Evolutionary conservation across 306 rosid genomes (phyloP).

Genomic region (Astragalus glycyphyllos): DNA sequence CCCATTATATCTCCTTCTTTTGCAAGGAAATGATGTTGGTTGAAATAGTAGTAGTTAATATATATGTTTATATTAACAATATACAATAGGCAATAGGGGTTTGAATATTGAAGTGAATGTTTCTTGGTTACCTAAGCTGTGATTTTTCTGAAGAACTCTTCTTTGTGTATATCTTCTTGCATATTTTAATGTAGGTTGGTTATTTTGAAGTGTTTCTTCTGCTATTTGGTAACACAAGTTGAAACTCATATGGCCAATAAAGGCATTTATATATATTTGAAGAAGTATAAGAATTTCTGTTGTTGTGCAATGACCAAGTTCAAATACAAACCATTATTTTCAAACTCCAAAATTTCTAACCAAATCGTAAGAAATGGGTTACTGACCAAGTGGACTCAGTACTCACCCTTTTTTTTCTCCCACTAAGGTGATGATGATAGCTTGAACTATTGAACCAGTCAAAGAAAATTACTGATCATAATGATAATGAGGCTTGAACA

Average conservation of each 20-base stretch:
- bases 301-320: conserved; percentile 20
- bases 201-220: conserved; percentile 17
- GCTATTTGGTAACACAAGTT: conserved; percentile 26
- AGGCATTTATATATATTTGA: conserved; percentile 28
- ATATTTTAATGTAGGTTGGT: conserved; percentile 20
- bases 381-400: conserved; percentile 33
- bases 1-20: conserved; percentile 61
- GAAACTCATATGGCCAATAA: conserved; percentile 4
- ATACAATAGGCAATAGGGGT: conserved; percentile 14
- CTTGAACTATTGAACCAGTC: conserved; percentile 41
- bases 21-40: background rate
- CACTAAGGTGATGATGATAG: conserved; percentile 8
- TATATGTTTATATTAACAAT: background rate
- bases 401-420: background rate
- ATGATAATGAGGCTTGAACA: background rate
- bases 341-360: conserved; percentile 38
- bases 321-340: background rate
- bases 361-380: conserved; percentile 47
- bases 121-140: conserved; percentile 32
- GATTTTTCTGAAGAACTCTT: conserved; percentile 24
- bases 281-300: conserved; percentile 18
- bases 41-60: conserved; percentile 9
- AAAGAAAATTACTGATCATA: conserved; percentile 9
- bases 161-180: conserved; percentile 34
- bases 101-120: conserved; percentile 36